Evolutionary conservation across 225 moss, liverwort and hornwort genomes (phyloP), one percentile per base, ranked within the genome.

Genomic region (Marchantia polymorpha): DNA sequence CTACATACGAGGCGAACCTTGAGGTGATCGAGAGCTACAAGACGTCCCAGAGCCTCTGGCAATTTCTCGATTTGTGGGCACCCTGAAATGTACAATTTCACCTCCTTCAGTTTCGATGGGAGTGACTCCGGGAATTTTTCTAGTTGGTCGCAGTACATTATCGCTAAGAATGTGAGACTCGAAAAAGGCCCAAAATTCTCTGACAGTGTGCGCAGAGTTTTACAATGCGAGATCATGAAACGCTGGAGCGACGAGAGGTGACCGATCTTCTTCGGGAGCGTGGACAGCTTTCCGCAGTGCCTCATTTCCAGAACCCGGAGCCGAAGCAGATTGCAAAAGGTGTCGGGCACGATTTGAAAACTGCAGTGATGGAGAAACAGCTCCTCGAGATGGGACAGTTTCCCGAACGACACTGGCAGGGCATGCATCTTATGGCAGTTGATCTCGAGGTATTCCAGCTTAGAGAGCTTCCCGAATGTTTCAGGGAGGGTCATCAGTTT

Each of bases 361-460:
- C 52, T 19, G 16, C 30, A 31, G 13, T 31, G 26, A 22, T 25
- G 23, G 12, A 75, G 4, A 4, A 8, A 39, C 23, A 82, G 51
- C 25, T 72, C 69, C 64, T 73, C 52, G 8, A 73, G 65, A 82
- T 64, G 39, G 12, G 73, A 78, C 39, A 82, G 52, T 56, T 73
- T 39, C 23, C 82, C 67, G 11, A 81, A 27, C 2, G 81, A 26
- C n/a, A 8, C 46, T n/a, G 81, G 81, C 31, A 81, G 54, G 8
- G 52, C 27, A 54, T 73, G 73, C 73, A 73, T 73, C 73, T 55
- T 73, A 29, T 73, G 54, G 73, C 73, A 73, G 54, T 73, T 54
- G 54, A 73, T 73, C 7, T 27, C 25, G 15, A 73, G 73, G 16
- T 54, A 73, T 29, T 73, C 73, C 26, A 73, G 73, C 73, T 52